These are phyloP conservation scores for Cyberlindnera japonica DNA, from an alignment of 805 yeast species.

Conservation along the genomic window DNA sequence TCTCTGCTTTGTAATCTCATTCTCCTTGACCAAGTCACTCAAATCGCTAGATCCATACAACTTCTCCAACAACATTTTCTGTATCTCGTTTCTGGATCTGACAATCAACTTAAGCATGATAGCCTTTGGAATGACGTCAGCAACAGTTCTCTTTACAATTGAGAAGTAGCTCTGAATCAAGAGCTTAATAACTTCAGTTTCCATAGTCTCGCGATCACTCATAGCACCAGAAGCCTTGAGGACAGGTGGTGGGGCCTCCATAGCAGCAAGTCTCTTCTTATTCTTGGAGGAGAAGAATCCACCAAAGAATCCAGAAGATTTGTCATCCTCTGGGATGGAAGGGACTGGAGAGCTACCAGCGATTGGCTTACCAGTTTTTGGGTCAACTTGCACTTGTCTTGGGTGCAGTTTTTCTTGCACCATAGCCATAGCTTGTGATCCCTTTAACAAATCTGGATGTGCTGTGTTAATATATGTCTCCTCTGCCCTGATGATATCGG, in stretches of 20 bases:
- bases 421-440: slow-evolving; percentile 90
- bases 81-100: slow-evolving; percentile 81
- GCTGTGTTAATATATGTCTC: slow-evolving; percentile 96
- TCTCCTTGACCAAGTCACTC: slow-evolving; percentile 80
- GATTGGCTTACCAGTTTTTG: slow-evolving; percentile 84
- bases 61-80: slow-evolving; percentile 83
- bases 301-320: slow-evolving; percentile 81
- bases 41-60: slow-evolving; percentile 74
- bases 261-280: slow-evolving; percentile 87
- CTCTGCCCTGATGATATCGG: slow-evolving; percentile 80
- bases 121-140: slow-evolving; percentile 93
- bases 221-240: slow-evolving; percentile 85
- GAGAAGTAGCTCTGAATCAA: slow-evolving; percentile 85
- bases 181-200: slow-evolving; percentile 94
- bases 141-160: slow-evolving; percentile 89
- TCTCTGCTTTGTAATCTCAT: slow-evolving; percentile 87
- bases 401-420: slow-evolving; percentile 78
- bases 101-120: slow-evolving; percentile 89
- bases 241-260: slow-evolving; percentile 97
- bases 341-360: slow-evolving; percentile 32
- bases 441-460: slow-evolving; percentile 93
- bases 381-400: slow-evolving; percentile 76
- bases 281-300: slow-evolving; percentile 91
- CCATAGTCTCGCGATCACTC: slow-evolving; percentile 94
- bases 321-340: slow-evolving; percentile 36